Percentiles rank a stretch among this genome's conserved stretches.
These are phyloP conservation scores for Triglochin maritima DNA, from an alignment of 106 monocot species.

Conservation along the genomic window DNA sequence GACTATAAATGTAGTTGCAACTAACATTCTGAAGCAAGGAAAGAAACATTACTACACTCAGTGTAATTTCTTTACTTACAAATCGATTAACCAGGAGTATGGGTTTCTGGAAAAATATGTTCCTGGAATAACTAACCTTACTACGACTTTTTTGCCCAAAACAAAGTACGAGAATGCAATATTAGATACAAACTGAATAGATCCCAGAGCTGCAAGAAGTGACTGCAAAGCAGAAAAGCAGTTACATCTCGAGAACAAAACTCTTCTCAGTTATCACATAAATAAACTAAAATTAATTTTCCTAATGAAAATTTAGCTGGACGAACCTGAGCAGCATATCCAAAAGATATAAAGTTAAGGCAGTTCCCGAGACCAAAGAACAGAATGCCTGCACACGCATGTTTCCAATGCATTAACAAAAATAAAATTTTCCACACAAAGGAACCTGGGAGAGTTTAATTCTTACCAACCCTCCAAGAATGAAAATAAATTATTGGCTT, in stretches of 20 bases:
- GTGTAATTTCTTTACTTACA: neutral
- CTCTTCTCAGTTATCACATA: neutral
- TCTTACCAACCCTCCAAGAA: conserved; percentile 83
- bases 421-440: neutral
- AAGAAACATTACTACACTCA: neutral
- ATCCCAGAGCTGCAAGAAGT: conserved; percentile 96
- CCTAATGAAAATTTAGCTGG: neutral
- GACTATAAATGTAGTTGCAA: conserved; percentile 88
- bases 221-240: conserved; percentile 51
- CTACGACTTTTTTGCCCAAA: conserved; percentile 56
- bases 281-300: neutral
- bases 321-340: conserved; percentile 94
- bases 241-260: neutral
- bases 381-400: conserved; percentile 44
- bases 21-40: conserved; percentile 61
- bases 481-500: conserved; percentile 87
- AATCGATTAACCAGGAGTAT: neutral
- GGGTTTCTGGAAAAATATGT: neutral
- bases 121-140: conserved; percentile 50
- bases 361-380: conserved; percentile 84
- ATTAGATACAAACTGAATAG: conserved; percentile 93
- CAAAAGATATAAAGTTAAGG: conserved; percentile 94
- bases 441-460: neutral
- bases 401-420: neutral
- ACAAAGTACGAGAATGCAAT: conserved; percentile 98